Conservation (phyloP, 306 rosid species). For the Pterocarpus macrocarpus region DNA sequence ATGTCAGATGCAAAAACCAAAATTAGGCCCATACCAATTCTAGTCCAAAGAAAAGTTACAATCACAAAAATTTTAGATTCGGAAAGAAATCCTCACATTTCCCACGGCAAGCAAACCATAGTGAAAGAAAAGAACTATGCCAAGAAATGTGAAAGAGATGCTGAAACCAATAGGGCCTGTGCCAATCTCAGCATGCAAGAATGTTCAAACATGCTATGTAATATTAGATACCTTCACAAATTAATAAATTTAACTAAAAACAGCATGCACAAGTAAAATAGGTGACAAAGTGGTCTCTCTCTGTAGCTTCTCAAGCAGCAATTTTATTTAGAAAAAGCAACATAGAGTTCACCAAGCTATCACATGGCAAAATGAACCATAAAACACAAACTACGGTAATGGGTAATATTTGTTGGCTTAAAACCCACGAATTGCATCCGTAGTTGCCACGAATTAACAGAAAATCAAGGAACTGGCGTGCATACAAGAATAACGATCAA, state of each 20-base stretch:
- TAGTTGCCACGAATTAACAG: too few species aligned
- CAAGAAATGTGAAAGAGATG: constrained; percentile 80
- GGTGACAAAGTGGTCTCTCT: background rate
- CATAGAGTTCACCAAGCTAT: too few species aligned
- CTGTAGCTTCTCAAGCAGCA: too few species aligned
- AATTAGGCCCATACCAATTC: constrained; percentile 26
- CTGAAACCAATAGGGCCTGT: constrained; percentile 91
- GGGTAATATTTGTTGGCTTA: too few species aligned
- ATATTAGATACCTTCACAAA: too few species aligned
- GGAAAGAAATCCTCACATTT: constrained; percentile 64
- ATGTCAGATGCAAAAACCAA: constrained; percentile 32
- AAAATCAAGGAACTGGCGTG: too few species aligned
- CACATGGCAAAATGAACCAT: too few species aligned
- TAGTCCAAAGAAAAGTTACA: background rate
- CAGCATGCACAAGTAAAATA: background rate
- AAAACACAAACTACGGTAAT: too few species aligned
- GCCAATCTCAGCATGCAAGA: constrained; percentile 76
- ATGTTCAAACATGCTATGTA: background rate
- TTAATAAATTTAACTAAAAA: too few species aligned
- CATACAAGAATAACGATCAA: too few species aligned
- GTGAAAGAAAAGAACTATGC: constrained; percentile 82
- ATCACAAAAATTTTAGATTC: constrained; percentile 18
- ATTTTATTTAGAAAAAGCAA: too few species aligned
- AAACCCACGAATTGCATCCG: too few species aligned
- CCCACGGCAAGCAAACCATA: constrained; percentile 92